phyloP scores from a whole-genome alignment of 345 rosid genomes.

The Ailanthus altissimus region DNA sequence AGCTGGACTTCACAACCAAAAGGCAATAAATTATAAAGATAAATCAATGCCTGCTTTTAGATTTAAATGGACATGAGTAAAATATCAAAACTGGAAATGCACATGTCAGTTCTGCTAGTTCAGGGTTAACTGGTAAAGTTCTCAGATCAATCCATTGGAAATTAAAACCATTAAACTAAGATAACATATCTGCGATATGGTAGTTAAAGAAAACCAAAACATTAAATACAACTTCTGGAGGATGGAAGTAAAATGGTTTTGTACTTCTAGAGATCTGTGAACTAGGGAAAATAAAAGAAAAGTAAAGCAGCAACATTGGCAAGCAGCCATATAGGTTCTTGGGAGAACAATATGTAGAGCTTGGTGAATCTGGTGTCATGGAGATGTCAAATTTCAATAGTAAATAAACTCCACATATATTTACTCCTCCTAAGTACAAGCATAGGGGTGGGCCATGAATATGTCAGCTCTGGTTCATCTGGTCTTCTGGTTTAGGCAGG shows the following conservation, averaged over 20 bases:
- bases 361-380: slow-evolving; percentile 61
- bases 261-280: slow-evolving; percentile 22
- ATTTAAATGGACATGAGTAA: slow-evolving; percentile 7
- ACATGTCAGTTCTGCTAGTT: slow-evolving; percentile 13
- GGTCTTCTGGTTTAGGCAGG: slow-evolving; percentile 94
- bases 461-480: slow-evolving; percentile 74
- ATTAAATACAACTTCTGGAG: slow-evolving; percentile 36
- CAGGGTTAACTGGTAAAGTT: slow-evolving; percentile 18
- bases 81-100: slow-evolving; percentile 19
- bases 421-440: slow-evolving; percentile 71
- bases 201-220: slow-evolving; percentile 17
- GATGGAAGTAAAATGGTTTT: slow-evolving; percentile 39
- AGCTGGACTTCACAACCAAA: slow-evolving; percentile 13
- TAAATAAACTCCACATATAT: slow-evolving; percentile 46
- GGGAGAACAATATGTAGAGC: slow-evolving; percentile 49
- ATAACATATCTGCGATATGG: slow-evolving; percentile 8
- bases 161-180: slow-evolving; percentile 9
- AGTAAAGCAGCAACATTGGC: slow-evolving; percentile 45
- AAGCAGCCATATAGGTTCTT: slow-evolving; percentile 58
- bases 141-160: slow-evolving; percentile 14
- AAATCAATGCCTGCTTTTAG: slow-evolving; percentile 4
- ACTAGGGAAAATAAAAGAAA: slow-evolving; percentile 24
- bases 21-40: not conserved
- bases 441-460: slow-evolving; percentile 75
- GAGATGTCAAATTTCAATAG: slow-evolving; percentile 53